These are phyloP conservation scores for Colletotrichum chlorophyti DNA, from an alignment of 2,329 filamentous ascomycete genomes.

Conservation along the genomic window DNA sequence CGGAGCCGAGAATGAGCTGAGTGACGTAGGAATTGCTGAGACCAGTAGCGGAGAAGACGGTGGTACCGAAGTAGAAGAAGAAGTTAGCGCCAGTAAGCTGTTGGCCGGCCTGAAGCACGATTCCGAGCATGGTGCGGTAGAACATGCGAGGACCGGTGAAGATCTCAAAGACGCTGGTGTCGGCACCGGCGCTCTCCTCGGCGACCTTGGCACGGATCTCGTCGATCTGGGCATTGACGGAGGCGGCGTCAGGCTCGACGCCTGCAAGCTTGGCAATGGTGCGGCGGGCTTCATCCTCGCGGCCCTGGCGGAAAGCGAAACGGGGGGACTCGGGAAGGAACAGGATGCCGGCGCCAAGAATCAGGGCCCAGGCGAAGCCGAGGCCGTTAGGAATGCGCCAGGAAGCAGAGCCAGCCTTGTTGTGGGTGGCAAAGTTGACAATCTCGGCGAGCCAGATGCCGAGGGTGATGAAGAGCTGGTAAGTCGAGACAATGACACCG, in stretches of 20 bases:
- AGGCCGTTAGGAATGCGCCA: constrained; percentile 70
- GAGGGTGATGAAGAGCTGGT: constrained; percentile 74
- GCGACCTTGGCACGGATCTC: constrained; percentile 60
- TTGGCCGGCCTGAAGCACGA: constrained; percentile 69
- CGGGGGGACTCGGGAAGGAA: constrained; percentile 63
- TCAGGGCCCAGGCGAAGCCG: constrained; percentile 61
- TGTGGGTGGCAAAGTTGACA: constrained; percentile 67
- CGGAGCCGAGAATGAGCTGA: constrained; percentile 70
- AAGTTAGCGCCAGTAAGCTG: constrained; percentile 74
- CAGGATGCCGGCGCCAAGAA: constrained; percentile 57
- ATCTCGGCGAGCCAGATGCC: constrained; percentile 68
- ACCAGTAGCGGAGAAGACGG: constrained; percentile 71
- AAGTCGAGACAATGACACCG: constrained; percentile 67
- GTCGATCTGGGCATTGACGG: constrained; percentile 54
- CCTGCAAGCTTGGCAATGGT: constrained; percentile 56
- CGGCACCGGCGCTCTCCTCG: constrained; percentile 51
- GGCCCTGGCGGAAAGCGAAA: constrained; percentile 55
- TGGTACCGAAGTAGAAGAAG: constrained; percentile 72
- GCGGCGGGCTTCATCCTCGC: constrained; percentile 53
- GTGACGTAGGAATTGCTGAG: constrained; percentile 71
- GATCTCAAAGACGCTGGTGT: constrained; percentile 63
- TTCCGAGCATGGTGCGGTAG: constrained; percentile 68
- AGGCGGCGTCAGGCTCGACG: constrained; percentile 43
- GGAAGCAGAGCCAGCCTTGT: constrained; percentile 50
- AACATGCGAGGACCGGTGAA: constrained; percentile 73